phyloP scores from a whole-genome alignment of 352 stramenopile species.

The Phytophthora ramorum region DNA sequence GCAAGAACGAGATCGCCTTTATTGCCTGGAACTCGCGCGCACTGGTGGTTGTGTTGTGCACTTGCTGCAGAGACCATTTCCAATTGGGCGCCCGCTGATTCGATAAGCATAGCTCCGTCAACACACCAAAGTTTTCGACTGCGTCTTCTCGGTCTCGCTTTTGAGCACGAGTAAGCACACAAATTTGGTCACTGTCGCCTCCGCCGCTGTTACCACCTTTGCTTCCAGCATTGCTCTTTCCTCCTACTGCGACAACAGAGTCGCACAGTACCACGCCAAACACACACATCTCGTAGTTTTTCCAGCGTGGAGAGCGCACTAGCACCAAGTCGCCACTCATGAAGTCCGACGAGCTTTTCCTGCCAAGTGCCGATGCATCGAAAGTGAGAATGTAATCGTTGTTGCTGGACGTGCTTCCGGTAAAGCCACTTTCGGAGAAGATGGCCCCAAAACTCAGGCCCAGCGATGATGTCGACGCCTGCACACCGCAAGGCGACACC shows the following conservation, averaged over 20 bases:
- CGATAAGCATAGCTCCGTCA: conserved; percentile 75
- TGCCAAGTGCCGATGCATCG: conserved; percentile 29
- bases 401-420: conserved; percentile 39
- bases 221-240: conserved; percentile 14
- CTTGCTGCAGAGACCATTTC: conserved; percentile 70
- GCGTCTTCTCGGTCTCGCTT: conserved; percentile 26
- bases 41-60: conserved; percentile 80
- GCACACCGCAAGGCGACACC: conserved; percentile 60
- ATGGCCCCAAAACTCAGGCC: conserved; percentile 61
- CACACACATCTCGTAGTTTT: conserved; percentile 54
- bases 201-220: conserved; percentile 9
- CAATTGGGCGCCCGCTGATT: conserved; percentile 66
- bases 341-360: conserved; percentile 48
- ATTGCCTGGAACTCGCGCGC: conserved; percentile 85
- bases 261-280: conserved; percentile 81
- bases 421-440: conserved; percentile 80
- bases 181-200: conserved; percentile 58
- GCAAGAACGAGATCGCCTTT: conserved; percentile 64
- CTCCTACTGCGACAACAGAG: conserved; percentile 62
- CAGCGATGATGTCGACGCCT: conserved; percentile 26
- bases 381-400: conserved; percentile 78
- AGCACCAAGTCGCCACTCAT: conserved; percentile 68
- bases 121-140: conserved; percentile 45
- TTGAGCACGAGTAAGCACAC: conserved; percentile 62
- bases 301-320: conserved; percentile 67